A percentile compares a stretch with the other conserved stretches of the same genome.
Conservation (phyloP, 1,284 basidiomycete genomes). For the Cryptococcus sp. region DNA sequence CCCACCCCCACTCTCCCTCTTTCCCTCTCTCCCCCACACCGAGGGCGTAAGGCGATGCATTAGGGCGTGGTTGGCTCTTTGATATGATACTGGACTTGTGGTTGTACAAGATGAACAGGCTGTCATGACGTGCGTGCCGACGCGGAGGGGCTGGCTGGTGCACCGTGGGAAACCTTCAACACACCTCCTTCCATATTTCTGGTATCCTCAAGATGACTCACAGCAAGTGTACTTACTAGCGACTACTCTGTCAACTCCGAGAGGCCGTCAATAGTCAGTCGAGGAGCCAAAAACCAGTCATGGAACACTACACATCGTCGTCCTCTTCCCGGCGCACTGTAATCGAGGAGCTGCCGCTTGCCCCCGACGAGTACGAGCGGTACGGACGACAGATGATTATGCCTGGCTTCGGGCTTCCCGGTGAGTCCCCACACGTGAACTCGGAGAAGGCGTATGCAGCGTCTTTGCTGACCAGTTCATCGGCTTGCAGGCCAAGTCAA, state of each 20-base stretch:
- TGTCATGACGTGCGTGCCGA: too few relatives aligned
- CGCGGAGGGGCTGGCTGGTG: neutral
- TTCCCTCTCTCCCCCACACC: too few relatives aligned
- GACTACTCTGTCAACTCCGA: too few relatives aligned
- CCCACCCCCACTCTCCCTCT: too few relatives aligned
- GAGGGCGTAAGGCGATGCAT: too few relatives aligned
- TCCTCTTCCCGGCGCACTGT: neutral
- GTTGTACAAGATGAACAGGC: too few relatives aligned
- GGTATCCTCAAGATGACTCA: too few relatives aligned
- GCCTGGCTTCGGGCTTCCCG: slow-evolving; percentile 78
- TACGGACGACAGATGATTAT: slow-evolving; percentile 99
- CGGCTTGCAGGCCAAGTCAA: slow-evolving; percentile 69
- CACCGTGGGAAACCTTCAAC: neutral
- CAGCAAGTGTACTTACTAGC: too few relatives aligned
- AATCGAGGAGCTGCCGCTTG: slow-evolving; percentile 30
- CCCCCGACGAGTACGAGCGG: slow-evolving; percentile 68
- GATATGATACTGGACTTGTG: too few relatives aligned
- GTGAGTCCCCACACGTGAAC: slow-evolving; percentile 48
- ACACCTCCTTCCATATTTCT: neutral
- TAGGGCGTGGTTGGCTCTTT: too few relatives aligned
- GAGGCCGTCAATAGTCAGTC: too few relatives aligned
- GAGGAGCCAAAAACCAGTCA: neutral
- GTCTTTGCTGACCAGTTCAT: neutral
- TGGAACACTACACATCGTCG: neutral
- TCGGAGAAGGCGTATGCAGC: neutral